phyloP scores from a whole-genome alignment of 2,329 filamentous ascomycete species.

The Penicillium hesseltinei region DNA sequence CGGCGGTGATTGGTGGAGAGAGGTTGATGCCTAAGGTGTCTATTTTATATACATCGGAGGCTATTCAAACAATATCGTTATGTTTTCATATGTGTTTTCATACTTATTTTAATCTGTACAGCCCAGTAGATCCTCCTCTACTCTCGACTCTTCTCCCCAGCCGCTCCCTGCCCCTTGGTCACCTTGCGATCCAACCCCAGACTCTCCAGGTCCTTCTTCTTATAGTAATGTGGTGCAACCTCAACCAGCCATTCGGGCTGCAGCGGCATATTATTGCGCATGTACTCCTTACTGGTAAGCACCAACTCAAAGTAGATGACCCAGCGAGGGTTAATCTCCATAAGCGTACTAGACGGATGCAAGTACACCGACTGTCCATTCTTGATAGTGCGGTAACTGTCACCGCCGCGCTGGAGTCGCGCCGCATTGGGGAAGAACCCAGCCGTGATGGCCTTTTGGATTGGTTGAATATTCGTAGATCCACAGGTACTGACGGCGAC shows the following conservation, averaged over 20 bases:
- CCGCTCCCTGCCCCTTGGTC: slow-evolving; percentile 56
- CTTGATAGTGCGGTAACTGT: slow-evolving; percentile 88
- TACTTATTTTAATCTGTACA: not conserved
- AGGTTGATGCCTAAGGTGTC: not conserved
- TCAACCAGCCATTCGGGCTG: slow-evolving; percentile 82
- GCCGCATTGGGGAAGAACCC: slow-evolving; percentile 96
- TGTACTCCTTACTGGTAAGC: slow-evolving; percentile 93
- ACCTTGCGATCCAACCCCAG: slow-evolving; percentile 74
- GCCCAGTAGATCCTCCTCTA: slow-evolving; percentile 5
- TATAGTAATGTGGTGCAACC: slow-evolving; percentile 91
- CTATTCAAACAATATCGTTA: not conserved
- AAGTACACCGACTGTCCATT: slow-evolving; percentile 84
- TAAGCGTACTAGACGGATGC: slow-evolving; percentile 83
- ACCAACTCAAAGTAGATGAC: slow-evolving; percentile 85
- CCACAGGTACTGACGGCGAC: slow-evolving; percentile 68
- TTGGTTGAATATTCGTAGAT: slow-evolving; percentile 68
- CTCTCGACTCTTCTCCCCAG: slow-evolving; percentile 41
- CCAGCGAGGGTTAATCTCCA: slow-evolving; percentile 78
- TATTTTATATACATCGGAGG: not conserved
- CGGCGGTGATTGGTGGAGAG: slow-evolving; percentile 14
- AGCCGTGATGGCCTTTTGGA: slow-evolving; percentile 82
- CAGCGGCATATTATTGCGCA: slow-evolving; percentile 82
- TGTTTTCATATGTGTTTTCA: not conserved
- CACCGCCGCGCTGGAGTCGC: slow-evolving; percentile 75
- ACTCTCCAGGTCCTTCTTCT: slow-evolving; percentile 82